Evolutionary conservation across 257 asterid species (phyloP), one percentile per base, ranked within the genome.

Genomic region (Cordia subcordata): DNA sequence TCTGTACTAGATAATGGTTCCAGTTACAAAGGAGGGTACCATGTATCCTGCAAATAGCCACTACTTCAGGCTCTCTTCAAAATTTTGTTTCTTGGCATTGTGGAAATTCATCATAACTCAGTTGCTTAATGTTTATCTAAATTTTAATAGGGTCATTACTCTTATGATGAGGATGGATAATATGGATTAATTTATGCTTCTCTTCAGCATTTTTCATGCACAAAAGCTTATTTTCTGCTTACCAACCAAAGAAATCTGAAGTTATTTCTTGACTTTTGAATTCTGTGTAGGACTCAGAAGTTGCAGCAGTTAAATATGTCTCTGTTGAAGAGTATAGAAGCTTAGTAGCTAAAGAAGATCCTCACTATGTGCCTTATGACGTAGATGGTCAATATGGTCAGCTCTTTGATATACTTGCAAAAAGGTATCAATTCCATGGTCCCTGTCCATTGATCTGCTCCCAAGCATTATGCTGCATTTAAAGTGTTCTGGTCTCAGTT

Each of bases 211-310:
- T 47, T 47, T 5, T 8, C 19, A 3, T 2, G 8, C n/a, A 8
- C 18, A 15, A n/a, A 8, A 2, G 16, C 0, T 1, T 47, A 47
- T 47, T 9, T 42, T 42, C n/a, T n/a, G n/a, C n/a, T n/a, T n/a
- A n/a, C 53, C 15, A 10, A 15, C 6, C 13, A 21, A 20, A 49
- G 27, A 39, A 17, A 53, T 62, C 67, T 63, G 49, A 66, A 59
- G 50, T 20, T 75, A 64, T 60, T 27, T 39, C 15, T 63, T 64
- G 32, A 49, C 42, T 40, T 18, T 56, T 53, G 64, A 11, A 53
- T n/a, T n/a, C n/a, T n/a, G n/a, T 63, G 80, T 71, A 93, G 99
- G 97, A 93, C 74, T 89, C 96, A 63, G 99, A 93, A 75, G 99
- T 93, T 70, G 88, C 97, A 69, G 95, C 95, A 44, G 97, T 93